Evolutionary conservation across 139 green algal genomes (phyloP).

Genomic region (Chlamydomonas urium): DNA sequence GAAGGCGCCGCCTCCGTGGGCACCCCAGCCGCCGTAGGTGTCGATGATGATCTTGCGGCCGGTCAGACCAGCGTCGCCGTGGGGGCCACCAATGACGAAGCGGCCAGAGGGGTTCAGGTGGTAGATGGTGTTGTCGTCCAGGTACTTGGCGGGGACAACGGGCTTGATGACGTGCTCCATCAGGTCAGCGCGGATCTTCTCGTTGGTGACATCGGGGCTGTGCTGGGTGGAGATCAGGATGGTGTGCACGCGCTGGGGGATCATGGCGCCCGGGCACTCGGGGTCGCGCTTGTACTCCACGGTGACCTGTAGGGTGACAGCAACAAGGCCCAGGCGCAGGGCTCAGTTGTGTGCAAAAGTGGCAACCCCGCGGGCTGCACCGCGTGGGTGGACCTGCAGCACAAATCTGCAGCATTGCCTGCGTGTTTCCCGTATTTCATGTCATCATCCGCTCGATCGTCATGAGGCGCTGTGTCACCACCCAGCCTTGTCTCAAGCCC

Average conservation of each 20-base stretch:
- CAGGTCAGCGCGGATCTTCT: constrained; percentile 89
- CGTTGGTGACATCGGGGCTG: constrained; percentile 86
- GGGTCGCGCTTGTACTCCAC: constrained; percentile 98
- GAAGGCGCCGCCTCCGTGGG: constrained; percentile 97
- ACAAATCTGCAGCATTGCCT: too few relatives aligned
- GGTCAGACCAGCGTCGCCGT: constrained; percentile 97
- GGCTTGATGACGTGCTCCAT: constrained; percentile 99
- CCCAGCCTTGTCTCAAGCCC: too few relatives aligned
- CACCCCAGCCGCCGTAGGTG: constrained; percentile 98
- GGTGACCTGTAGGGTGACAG: constrained; percentile 83
- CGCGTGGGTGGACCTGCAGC: too few relatives aligned
- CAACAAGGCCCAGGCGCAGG: too few relatives aligned
- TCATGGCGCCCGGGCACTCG: constrained; percentile 74
- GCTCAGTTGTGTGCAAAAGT: too few relatives aligned
- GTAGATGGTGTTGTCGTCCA: constrained; percentile 99
- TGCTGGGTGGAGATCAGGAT: constrained; percentile 99
- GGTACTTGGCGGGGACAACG: constrained; percentile 94
- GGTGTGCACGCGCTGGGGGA: constrained; percentile 95
- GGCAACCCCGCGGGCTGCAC: too few relatives aligned
- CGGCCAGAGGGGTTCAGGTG: constrained; percentile 97
- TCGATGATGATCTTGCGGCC: constrained; percentile 97
- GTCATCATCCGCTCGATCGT: too few relatives aligned
- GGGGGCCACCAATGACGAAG: constrained; percentile 96
- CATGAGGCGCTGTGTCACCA: too few relatives aligned
- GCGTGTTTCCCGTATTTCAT: too few relatives aligned